These are phyloP conservation scores for Magnolia changhungtana DNA, from an alignment of 164 flowering plant genomes.

Conservation along the genomic window DNA sequence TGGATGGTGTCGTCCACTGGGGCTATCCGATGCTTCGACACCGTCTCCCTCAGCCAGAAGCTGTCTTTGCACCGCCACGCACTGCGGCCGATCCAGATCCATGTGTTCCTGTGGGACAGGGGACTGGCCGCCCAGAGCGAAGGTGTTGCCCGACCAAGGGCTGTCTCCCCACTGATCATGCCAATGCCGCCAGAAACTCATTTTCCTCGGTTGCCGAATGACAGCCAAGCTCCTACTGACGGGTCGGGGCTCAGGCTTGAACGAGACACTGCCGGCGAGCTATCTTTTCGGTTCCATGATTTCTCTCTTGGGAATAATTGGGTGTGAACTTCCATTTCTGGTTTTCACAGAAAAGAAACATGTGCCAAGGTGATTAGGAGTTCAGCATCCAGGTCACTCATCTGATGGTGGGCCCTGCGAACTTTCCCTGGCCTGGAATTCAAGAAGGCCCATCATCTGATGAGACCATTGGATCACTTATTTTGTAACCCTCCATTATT, in stretches of 20 bases:
- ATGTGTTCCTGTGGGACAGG: constrained; percentile 66
- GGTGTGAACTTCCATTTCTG: constrained; percentile 29
- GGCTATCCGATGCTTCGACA: constrained; percentile 81
- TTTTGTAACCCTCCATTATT: too few relatives aligned
- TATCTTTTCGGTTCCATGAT: constrained; percentile 59
- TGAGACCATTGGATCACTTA: too few relatives aligned
- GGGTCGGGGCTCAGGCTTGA: constrained; percentile 23
- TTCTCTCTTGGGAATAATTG: constrained; percentile 51
- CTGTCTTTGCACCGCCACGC: constrained; percentile 91
- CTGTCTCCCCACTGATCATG: constrained; percentile 20
- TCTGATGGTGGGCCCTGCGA: too few relatives aligned
- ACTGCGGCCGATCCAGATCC: constrained; percentile 60
- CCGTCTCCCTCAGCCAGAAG: constrained; percentile 89
- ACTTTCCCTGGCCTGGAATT: too few relatives aligned
- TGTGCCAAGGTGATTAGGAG: too few relatives aligned
- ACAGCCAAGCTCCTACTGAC: constrained; percentile 1
- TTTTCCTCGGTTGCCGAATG: neutral
- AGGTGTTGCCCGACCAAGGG: constrained; percentile 19
- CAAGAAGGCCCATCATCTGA: too few relatives aligned
- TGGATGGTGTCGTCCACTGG: constrained; percentile 92
- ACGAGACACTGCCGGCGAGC: constrained; percentile 67
- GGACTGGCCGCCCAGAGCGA: constrained; percentile 21
- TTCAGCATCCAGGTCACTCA: too few relatives aligned
- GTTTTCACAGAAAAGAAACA: too few relatives aligned
- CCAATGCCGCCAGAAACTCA: constrained; percentile 28